phyloP scores from a whole-genome alignment of 192 early-diverging fungal species.

The Pilaira anomala region DNA sequence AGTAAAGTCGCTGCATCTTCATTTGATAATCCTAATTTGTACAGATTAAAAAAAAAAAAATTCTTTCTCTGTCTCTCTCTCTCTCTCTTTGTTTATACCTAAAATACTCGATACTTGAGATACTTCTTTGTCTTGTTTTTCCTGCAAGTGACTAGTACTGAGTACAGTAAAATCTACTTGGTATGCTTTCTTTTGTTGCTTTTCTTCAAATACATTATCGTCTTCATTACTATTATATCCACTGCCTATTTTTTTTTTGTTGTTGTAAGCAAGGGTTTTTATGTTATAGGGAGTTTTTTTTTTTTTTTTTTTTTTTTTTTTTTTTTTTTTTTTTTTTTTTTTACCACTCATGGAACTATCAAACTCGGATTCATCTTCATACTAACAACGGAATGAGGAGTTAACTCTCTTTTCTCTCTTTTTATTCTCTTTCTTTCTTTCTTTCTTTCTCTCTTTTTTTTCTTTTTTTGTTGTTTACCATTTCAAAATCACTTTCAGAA shows the following conservation, averaged over 20 bases:
- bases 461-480: constrained; percentile 23
- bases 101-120: constrained; percentile 71
- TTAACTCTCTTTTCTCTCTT: no score
- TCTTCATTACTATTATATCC: constrained; percentile 47
- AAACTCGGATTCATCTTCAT: constrained; percentile 10
- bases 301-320: not conserved
- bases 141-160: constrained; percentile 55
- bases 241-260: not conserved
- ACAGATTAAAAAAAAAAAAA: not conserved
- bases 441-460: no score
- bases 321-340: not conserved
- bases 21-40: constrained; percentile 38
- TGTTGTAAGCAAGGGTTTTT: no score
- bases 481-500: constrained; percentile 32
- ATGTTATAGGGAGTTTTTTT: no score
- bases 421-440: no score
- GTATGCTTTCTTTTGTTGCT: constrained; percentile 62
- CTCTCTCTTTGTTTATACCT: constrained; percentile 34
- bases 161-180: constrained; percentile 76
- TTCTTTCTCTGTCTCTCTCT: not conserved
- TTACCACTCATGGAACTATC: constrained; percentile 18
- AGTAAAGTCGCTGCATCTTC: constrained; percentile 77
- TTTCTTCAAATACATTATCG: constrained; percentile 60
- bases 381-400: not conserved
- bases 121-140: constrained; percentile 64